A percentile compares a stretch with the other conserved stretches of the same genome.
Evolutionary conservation across 2,329 filamentous ascomycete species (phyloP).

Genomic region (Ophiostoma angusticollis): DNA sequence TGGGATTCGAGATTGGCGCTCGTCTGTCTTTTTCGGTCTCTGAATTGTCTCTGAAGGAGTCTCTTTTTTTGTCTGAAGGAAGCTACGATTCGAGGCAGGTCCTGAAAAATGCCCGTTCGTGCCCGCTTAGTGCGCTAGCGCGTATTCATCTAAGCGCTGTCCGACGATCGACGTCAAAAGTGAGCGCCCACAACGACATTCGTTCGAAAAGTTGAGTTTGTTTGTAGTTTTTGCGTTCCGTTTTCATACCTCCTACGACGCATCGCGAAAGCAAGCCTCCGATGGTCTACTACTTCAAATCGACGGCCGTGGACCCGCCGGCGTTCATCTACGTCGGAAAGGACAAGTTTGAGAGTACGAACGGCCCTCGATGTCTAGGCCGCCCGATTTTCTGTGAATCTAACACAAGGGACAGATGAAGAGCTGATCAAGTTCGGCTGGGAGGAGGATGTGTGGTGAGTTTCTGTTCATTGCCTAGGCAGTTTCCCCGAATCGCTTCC

Average conservation of each 20-base stretch:
- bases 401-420: constrained; percentile 58
- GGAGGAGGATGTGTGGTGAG: constrained; percentile 89
- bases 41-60: too few species aligned
- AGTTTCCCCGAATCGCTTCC: not conserved
- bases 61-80: too few species aligned
- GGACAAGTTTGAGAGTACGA: constrained; percentile 91
- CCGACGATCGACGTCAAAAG: too few species aligned
- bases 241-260: too few species aligned
- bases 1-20: too few species aligned
- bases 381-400: not conserved
- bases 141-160: not conserved
- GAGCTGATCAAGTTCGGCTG: constrained; percentile 88
- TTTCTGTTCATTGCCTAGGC: constrained; percentile 15
- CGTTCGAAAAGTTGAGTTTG: too few species aligned
- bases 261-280: constrained; percentile 9
- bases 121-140: constrained; percentile 3
- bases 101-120: too few species aligned
- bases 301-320: constrained; percentile 65
- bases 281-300: constrained; percentile 97
- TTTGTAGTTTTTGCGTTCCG: too few species aligned
- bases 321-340: constrained; percentile 95
- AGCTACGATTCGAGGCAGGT: too few species aligned
- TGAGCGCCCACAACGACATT: too few species aligned
- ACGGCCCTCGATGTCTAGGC: not conserved
- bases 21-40: too few species aligned